Base-by-base conservation (phyloP, 2,329 filamentous ascomycete species). In the Colletotrichum tabaci region DNA sequence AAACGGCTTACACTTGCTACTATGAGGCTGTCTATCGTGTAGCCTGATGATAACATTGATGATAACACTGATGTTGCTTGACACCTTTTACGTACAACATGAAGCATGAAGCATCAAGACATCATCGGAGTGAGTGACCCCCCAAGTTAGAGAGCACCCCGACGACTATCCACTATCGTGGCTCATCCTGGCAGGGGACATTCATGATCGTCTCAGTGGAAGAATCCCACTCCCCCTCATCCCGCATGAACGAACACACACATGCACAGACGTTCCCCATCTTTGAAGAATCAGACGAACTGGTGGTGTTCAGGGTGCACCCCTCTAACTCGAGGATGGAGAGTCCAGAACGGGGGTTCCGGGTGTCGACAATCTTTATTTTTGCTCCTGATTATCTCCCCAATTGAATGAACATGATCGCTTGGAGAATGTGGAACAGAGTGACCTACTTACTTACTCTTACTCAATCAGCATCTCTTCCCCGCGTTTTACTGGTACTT, bases 261-360 rank as follows among this genome's bases (percentile, higher is more conserved):
- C n/a, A 61, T 50, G 58, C 58, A 50, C 30, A 61, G 30, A 50
- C n/a, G 26, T 50, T 12, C 30, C 44, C 7, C 49, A 9, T 40
- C 10, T 30, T 21, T 5, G 4, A n/a, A 40, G 2, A 26, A 23
- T 50, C 44, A 40, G 46, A 50, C 26, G 46, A 50, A 23, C 46
- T 21, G 15, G 7, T 40, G 21, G 26, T 26, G 26, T 18, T 15
- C 44, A 47, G 15, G 30, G 26, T 49, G 23, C 26, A 61, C 16
- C 30, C 30, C 15, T 40, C n/a, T n/a, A 40, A 6, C 18, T 5
- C 21, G 15, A 15, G 12, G 15, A 16, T n/a, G 2, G 42, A 35
- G 26, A 35, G 3, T 50, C 13, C 26, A 26, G 4, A 26, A 26
- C 3, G 4, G 4, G 26, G 26, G 26, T 26, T 4, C 26, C 26